A percentile compares a stretch with the other conserved stretches of the same genome.
Evolutionary conservation across 2,329 filamentous ascomycete species (phyloP).

Genomic region (Xylariales sp.): DNA sequence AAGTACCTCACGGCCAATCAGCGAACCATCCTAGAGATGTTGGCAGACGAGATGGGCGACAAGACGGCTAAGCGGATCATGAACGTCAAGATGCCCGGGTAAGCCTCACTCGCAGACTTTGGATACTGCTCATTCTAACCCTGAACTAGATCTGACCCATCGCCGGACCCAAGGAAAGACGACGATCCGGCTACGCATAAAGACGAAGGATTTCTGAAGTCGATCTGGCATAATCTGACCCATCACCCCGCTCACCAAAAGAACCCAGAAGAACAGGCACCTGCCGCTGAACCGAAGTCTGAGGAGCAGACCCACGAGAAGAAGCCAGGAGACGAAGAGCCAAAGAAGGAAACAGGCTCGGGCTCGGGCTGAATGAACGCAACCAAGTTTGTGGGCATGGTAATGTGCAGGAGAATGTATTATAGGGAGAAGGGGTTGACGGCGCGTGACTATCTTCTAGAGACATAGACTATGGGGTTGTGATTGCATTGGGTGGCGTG

Average conservation of each 20-base stretch:
- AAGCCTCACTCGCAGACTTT: conserved; percentile 25
- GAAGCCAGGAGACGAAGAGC: conserved; percentile 19
- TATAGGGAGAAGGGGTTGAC: conserved; percentile 1
- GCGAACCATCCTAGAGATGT: conserved; percentile 87
- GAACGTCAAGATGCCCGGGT: conserved; percentile 62
- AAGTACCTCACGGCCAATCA: conserved; percentile 92
- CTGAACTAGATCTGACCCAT: conserved; percentile 13
- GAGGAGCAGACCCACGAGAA: conserved; percentile 16
- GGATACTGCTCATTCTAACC: not conserved
- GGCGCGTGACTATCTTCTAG: conserved; percentile 4
- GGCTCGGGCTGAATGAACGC: conserved; percentile 18
- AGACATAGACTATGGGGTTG: conserved; percentile 3
- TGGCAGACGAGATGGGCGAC: conserved; percentile 93
- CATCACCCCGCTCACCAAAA: conserved; percentile 59
- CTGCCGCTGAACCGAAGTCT: conserved; percentile 15
- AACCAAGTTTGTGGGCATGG: not conserved
- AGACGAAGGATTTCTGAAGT: conserved; percentile 87
- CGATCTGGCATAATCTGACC: conserved; percentile 88
- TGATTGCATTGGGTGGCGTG: conserved; percentile 9
- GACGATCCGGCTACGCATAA: conserved; percentile 52
- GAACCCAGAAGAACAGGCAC: conserved; percentile 24
- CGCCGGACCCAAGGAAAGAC: conserved; percentile 18
- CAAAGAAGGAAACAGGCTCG: conserved; percentile 22
- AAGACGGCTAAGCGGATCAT: conserved; percentile 89
- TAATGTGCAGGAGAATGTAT: not conserved